Base-by-base conservation (phyloP, 2,329 filamentous ascomycete species). In the Tetracladium maxilliforme region DNA sequence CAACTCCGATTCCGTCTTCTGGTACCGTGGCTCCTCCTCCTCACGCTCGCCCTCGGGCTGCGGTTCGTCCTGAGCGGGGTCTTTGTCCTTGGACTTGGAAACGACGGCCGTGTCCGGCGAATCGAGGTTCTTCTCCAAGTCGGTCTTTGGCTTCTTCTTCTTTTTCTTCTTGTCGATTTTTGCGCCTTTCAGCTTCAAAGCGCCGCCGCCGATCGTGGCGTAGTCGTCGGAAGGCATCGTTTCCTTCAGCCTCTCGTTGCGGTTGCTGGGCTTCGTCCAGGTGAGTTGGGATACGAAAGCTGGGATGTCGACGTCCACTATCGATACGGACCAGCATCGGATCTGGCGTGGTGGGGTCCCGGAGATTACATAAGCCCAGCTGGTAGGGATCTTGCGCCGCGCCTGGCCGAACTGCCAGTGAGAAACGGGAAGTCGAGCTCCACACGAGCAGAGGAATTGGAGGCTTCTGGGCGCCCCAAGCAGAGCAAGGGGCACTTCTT, bases 1-100 rank as follows among this genome's bases (percentile, higher is more conserved):
- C 37, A 64, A 61, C 55, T 98, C 83, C 2, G 86, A 71, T 34
- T 92, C 83, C 0, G 87, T 95, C 61, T 92, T 93, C 32, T 46
- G 49, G 2, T 47, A 41, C 1, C 47, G 43, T 7, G 37, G 42
- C 31, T 42, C 29, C 7, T 40, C 37, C 12, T 36, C 31, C 10
- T 49, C 48, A 6, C 31, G 31, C 7, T 41, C 43, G 19, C 48
- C 42, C 9, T 47, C 44, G n/a, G 42, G 42, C 12, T 41, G 32
- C 16, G 42, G 33, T 10, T 25, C 29, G n/a, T 33, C 30, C 10
- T 31, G 29, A 5, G 26, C 3, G 5, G 21, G 15, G 9, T 17
- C n/a, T 11, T 17, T 19, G 19, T 14, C 8, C 3, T 14, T 9
- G 14, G 22, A 4, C 2, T 10, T n/a, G 13, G 11, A 3, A 15